Evolutionary conservation across 306 rosid species (phyloP), one percentile per base, ranked within the genome.

Genomic region (Senna tora): DNA sequence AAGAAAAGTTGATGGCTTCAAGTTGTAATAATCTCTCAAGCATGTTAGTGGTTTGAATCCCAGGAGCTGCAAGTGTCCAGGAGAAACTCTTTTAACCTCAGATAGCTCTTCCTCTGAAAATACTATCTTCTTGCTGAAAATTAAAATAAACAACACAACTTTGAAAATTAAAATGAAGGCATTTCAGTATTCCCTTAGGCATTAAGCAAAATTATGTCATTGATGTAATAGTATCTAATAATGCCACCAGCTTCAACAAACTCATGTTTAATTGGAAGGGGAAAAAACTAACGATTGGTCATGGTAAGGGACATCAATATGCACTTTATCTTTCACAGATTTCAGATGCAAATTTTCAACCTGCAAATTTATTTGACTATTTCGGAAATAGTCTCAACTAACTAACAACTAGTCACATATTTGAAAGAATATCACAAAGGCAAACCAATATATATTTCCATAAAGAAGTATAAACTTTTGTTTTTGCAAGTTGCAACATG

Each of bases 31-130:
- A 69, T 91, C 94, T 88, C 87, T 89, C 85, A 93, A 86, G 86
- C 94, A 89, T 79, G 84, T 87, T 72, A 89, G 65, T 72, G 97
- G 92, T 87, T 91, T 93, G 92, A 93, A 93, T 67, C 98, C 98
- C 41, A 93, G 84, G 75, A 93, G 92, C 30, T 79, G 85, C 50
- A 93, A 89, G 57, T 86, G 90, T 66, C 94, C 96, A 45, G 83
- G 66, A 4, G 92, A 79, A 67, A 89, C 68, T 82, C 90, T 84
- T 75, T 82, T 93, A 53, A 93, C 83, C 82, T 87, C 91, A 30
- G 91, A 87, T 68, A 93, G 84, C 72, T 93, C 97, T 69, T 83
- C 90, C 76, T 33, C 69, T 39, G 97, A 89, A 83, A 93, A 82
- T 79, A 59, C 79, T 69, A 93, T 75, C 74, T 81, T 82, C 89